Base-by-base conservation (phyloP, 208 protist species). In the Crithidia acanthocephali region DNA sequence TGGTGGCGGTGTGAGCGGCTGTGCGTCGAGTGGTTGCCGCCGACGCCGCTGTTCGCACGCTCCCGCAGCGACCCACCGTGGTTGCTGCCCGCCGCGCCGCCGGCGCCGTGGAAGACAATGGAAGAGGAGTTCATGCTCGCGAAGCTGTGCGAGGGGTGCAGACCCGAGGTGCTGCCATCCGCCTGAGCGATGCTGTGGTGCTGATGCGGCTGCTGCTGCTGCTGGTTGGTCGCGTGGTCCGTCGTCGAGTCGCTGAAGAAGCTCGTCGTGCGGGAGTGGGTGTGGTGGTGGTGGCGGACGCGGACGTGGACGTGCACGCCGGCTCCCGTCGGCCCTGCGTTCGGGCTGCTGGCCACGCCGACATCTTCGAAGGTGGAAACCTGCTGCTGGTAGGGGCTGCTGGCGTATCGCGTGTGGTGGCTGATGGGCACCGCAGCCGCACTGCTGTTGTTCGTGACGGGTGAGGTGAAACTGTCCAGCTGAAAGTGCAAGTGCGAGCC, bases 291-390 rank as follows among this genome's bases (percentile, higher is more conserved):
- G 40, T 83, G 78, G 20, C 73, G 72, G 6, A 83, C 67, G 4
- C 65, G 57, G 59, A 83, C 78, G 32, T 42, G 72, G 2, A 84
- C 79, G 67, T 80, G 32, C n/a, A 83, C 65, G 13, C 53, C 23
- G 32, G 70, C 48, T 44, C 61, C 64, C 10, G 47, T 56, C 11
- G 58, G 37, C 18, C 70, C 45, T 2, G 9, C 30, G 0, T 59
- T 59, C 5, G 44, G 5, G 45, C 28, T 32, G 22, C 53, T 64
- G 22, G 22, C 5, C 32, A 65, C 33, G 13, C 44, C 62, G 28
- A 45, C 53, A 6, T 64, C 61, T 53, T 76, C 70, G 44, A 65
- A 48, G 45, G 50, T 32, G 13, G 42, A 22, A 2, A 55, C 28
- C 16, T 68, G 47, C n/a, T 65, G 44, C 58, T 66, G 61, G 44